A percentile compares a stretch with the other conserved stretches of the same genome.
These are phyloP conservation scores for Ophiosphaerella korrae DNA, from an alignment of 2,329 filamentous ascomycete species.

Conservation along the genomic window DNA sequence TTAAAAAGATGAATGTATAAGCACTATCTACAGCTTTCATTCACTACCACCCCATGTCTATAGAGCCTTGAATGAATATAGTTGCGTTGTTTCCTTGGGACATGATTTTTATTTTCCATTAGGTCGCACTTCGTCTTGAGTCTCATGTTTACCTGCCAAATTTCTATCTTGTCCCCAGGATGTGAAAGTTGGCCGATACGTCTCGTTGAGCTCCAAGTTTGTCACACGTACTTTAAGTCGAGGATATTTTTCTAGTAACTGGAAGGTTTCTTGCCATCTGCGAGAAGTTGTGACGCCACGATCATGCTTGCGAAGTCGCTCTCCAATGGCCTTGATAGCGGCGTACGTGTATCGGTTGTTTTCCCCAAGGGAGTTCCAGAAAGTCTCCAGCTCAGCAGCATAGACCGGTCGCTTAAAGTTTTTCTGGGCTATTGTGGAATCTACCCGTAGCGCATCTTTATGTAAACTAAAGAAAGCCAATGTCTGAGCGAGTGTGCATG, in stretches of 20 bases:
- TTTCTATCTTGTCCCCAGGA: too few relatives aligned
- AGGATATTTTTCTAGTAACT: slow-evolving; percentile 1
- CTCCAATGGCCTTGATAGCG: slow-evolving; percentile 17
- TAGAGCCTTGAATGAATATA: too few relatives aligned
- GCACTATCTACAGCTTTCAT: too few relatives aligned
- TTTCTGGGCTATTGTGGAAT: slow-evolving; percentile 14
- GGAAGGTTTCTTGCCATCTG: not conserved
- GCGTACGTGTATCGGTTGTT: slow-evolving; percentile 25
- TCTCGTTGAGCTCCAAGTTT: too few relatives aligned
- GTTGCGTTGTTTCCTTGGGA: too few relatives aligned
- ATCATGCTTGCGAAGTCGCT: slow-evolving; percentile 3
- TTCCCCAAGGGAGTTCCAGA: slow-evolving; percentile 28
- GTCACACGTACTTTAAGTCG: too few relatives aligned
- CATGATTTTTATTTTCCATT: too few relatives aligned
- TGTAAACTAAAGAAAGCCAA: slow-evolving; percentile 23
- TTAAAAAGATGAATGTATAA: too few relatives aligned
- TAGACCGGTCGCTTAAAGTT: slow-evolving; percentile 21
- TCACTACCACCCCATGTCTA: too few relatives aligned
- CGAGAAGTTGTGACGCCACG: not conserved
- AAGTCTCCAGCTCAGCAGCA: slow-evolving; percentile 17
- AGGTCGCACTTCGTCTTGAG: too few relatives aligned
- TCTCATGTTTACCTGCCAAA: too few relatives aligned
- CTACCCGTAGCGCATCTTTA: slow-evolving; percentile 24
- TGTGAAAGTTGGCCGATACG: too few relatives aligned
- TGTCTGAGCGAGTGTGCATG: slow-evolving; percentile 26